Evolutionary conservation across 2,329 filamentous ascomycete genomes (phyloP), one percentile per base, ranked within the genome.

Genomic region (Mycosphaerella arachidis): DNA sequence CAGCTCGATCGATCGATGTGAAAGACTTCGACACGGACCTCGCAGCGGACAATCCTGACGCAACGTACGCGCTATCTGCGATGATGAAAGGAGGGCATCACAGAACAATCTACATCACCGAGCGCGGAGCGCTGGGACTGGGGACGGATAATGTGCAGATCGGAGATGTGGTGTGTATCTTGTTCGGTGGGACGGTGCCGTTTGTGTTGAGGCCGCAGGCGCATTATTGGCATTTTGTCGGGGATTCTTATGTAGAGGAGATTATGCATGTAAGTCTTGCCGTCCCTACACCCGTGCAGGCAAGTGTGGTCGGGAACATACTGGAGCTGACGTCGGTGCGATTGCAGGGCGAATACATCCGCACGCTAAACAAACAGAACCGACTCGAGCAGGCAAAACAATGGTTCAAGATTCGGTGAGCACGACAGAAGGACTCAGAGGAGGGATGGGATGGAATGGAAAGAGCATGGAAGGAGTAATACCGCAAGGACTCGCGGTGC

Each of bases 41-140:
- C 30, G 52, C 35, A 18, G 48, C 48, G 13, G 50, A 57, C 16
- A 54, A 60, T 12, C 58, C 58, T 3, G 58, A 60, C 29, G 54
- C 54, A 4, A 57, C 54, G 4, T 60, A 60, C 27, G 54, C 58
- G 8, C 43, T 60, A 16, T 48, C 55, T 2, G 54, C 58, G 0
- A 60, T 60, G 58, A 60, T 60, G 50, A 57, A 60, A 33, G 48
- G 46, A 3, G 58, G 48, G 0, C 58, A 60, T 50, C 58, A 60
- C 33, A 48, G 58, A 12, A 60, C 58, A 0, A 24, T 60, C 1
- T 60, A 31, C 43, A 48, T 60, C 4, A 60, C 54, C 1, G 43
- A 31, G 24, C 12, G 31, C 12, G 58, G 58, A 0, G 37, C 35
- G 7, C 18, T 55, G 12, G 53, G 53, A 29, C 37, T 55, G 20